These are phyloP conservation scores for Stromatinia cepivora DNA, from an alignment of 2,329 filamentous ascomycete genomes.

Conservation along the genomic window DNA sequence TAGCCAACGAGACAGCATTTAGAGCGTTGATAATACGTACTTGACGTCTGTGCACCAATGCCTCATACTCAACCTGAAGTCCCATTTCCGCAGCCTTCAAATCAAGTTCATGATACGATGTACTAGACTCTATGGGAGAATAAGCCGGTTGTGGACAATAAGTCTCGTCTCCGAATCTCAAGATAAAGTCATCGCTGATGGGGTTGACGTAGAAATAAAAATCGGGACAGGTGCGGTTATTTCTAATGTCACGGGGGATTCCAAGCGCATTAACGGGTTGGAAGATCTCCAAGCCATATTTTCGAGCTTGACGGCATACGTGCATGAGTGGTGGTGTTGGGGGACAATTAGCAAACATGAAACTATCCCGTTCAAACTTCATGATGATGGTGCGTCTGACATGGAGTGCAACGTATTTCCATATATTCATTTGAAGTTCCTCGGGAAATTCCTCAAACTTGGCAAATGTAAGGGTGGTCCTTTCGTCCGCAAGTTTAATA, in stretches of 20 bases:
- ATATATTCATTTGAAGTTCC: neutral
- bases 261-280: neutral
- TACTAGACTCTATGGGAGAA: neutral
- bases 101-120: neutral
- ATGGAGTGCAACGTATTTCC: neutral
- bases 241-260: neutral
- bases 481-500: neutral
- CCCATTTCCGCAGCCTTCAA: neutral
- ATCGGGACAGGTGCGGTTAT: neutral
- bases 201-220: constrained; percentile 6
- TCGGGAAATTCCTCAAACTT: neutral
- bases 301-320: neutral
- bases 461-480: neutral
- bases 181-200: constrained; percentile 5
- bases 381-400: neutral
- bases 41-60: rapidly evolving
- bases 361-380: neutral
- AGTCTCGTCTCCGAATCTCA: neutral
- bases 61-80: neutral
- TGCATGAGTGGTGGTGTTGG: constrained; percentile 11
- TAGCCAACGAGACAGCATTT: neutral
- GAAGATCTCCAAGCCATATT: neutral
- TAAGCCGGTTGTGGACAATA: neutral
- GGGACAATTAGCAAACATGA: neutral
- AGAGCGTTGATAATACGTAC: neutral